Evolutionary conservation across 495 filamentous ascomycete species (phyloP), one percentile per base, ranked within the genome.

Genomic region (Penicillium lagena): DNA sequence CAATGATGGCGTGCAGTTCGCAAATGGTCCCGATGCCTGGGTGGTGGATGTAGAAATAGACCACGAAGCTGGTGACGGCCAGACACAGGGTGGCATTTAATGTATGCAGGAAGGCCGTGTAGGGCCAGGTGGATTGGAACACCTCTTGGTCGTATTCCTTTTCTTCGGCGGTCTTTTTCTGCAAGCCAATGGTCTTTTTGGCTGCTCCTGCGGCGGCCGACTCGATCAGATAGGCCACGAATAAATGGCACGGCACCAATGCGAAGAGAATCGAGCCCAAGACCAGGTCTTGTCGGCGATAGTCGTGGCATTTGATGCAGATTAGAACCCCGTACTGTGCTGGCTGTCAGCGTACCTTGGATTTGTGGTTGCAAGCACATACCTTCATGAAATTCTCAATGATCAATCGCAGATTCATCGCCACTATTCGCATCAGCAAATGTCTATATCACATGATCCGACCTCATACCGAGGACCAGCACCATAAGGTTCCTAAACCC

Each of bases 361-460:
- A 22, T 22, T 22, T 6, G 22, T 22, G 22, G 22, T 22, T 22
- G 22, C 22, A 22, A 22, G 22, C 9, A 36, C 67, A 53, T 54
- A 89, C 89, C 75, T 98, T 98, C 73, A 90, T 86, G 55, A 88
- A 95, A 55, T 98, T 98, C 70, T 97, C 93, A 54, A 98, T 88
- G 47, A 98, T 82, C 48, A 98, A 73, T 50, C 93, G 79, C 8
- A 98, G 71, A 54, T 98, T 98, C 58, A 90, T 89, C 36, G 90
- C 90, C 54, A 96, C 89, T 87, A 56, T 27, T 33, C 22, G 22
- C 22, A 22, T 22, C 22, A 22, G 4, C 22, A 22, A 4, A 22
- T 3, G 22, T 22, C 22, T 4, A 22, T 22, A 4, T 22, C 3
- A 4, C 22, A 22, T 22, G 22, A 22, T 22, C 4, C 22, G 4